phyloP scores from a whole-genome alignment of 2,329 filamentous ascomycete genomes.

The Fusarium xylarioides region DNA sequence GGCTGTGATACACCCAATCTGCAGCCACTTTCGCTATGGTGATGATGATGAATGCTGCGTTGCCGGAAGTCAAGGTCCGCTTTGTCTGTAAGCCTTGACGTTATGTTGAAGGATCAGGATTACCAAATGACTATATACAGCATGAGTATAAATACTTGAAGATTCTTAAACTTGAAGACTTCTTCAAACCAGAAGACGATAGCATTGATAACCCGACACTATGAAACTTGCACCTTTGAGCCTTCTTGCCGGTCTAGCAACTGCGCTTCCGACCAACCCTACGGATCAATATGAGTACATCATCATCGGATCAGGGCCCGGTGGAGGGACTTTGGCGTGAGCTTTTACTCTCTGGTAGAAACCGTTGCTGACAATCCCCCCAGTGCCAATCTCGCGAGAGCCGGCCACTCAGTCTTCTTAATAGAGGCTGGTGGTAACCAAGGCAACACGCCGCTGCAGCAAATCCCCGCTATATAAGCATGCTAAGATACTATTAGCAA shows the following conservation, averaged over 20 bases:
- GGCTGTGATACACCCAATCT: background rate
- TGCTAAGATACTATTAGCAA: too few species aligned
- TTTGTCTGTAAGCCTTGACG: accelerated
- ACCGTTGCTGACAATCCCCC: accelerated
- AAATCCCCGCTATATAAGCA: background rate
- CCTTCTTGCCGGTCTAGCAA: background rate
- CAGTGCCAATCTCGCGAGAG: constrained; percentile 60
- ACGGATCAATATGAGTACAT: constrained; percentile 61
- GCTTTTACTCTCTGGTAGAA: background rate
- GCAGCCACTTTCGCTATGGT: background rate
- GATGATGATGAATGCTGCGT: background rate
- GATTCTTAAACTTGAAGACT: accelerated
- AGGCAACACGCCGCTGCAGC: constrained; percentile 41
- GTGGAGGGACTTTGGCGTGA: constrained; percentile 61
- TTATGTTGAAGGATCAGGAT: accelerated
- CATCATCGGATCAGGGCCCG: constrained; percentile 65
- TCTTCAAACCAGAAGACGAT: background rate
- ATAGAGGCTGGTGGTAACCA: constrained; percentile 67
- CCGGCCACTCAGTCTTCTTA: constrained; percentile 63
- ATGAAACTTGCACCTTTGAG: background rate
- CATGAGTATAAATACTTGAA: background rate
- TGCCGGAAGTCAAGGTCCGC: background rate
- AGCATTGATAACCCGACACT: accelerated
- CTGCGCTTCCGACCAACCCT: background rate
- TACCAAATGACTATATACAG: background rate